phyloP scores from a whole-genome alignment of 1,139 yeast genomes.

The Nakaseomyces nivariensis region DNA sequence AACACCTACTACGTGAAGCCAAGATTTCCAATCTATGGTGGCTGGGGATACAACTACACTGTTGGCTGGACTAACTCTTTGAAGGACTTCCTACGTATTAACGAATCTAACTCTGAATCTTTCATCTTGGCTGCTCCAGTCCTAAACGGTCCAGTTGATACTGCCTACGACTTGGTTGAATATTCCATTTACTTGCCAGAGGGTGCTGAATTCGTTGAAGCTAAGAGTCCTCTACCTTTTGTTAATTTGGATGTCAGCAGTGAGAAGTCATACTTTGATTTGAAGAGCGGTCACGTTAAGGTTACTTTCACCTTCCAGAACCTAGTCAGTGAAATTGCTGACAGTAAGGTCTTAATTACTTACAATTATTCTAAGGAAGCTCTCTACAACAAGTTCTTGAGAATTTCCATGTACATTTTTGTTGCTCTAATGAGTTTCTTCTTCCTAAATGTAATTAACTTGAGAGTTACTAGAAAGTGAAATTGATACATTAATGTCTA shows the following conservation, averaged over 20 bases:
- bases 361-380: conserved; percentile 51
- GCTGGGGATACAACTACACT: conserved; percentile 93
- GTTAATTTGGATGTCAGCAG: conserved; percentile 31
- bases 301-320: conserved; percentile 53
- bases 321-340: conserved; percentile 60
- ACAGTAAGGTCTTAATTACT: conserved; percentile 47
- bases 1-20: conserved; percentile 60
- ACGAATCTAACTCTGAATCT: conserved; percentile 36
- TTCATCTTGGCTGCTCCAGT: conserved; percentile 63
- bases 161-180: conserved; percentile 53
- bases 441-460: conserved; percentile 30
- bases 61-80: conserved; percentile 77
- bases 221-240: conserved; percentile 48
- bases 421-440: conserved; percentile 52
- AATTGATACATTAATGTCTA: too few relatives aligned
- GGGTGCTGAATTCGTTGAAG: conserved; percentile 57
- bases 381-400: conserved; percentile 54
- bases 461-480: conserved; percentile 9
- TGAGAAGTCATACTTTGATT: conserved; percentile 65
- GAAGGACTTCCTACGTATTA: conserved; percentile 40
- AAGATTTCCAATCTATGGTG: conserved; percentile 88
- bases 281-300: conserved; percentile 68
- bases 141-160: conserved; percentile 61
- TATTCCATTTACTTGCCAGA: conserved; percentile 76
- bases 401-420: conserved; percentile 56